phyloP scores from a whole-genome alignment of 139 green algal species.

The Micractinium conductrix region DNA sequence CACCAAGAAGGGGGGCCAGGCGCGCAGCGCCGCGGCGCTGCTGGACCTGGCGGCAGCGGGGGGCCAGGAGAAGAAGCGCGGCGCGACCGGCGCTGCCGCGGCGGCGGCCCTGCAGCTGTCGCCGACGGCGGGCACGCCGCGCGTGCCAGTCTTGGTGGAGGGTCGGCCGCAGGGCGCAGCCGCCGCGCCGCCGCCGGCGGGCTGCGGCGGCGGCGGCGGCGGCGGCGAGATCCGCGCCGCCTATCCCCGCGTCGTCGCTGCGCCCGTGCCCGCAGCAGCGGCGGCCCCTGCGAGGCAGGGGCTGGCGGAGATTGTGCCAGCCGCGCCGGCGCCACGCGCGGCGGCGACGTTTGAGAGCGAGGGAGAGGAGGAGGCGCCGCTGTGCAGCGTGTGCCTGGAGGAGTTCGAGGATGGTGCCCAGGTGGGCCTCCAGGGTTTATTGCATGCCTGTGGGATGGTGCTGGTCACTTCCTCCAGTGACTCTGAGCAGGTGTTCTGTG shows the following conservation, averaged over 20 bases:
- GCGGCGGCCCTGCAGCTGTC: no score
- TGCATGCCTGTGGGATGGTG: no score
- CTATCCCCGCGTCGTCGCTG: not conserved
- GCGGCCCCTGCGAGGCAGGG: not conserved
- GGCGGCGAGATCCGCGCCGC: not conserved
- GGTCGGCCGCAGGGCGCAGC: not conserved
- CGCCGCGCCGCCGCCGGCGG: not conserved
- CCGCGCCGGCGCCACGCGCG: not conserved
- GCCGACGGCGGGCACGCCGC: not conserved
- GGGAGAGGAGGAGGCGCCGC: constrained; percentile 19
- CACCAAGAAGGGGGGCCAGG: not conserved
- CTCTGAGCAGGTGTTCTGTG: no score
- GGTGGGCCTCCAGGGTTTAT: no score
- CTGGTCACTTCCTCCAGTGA: no score
- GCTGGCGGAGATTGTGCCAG: not conserved
- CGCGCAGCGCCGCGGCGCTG: not conserved
- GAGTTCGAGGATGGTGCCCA: constrained; percentile 14
- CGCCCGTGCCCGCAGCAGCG: not conserved
- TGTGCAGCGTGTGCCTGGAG: constrained; percentile 33
- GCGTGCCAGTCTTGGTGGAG: constrained; percentile 7
- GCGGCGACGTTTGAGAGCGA: not conserved
- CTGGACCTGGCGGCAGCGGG: not conserved
- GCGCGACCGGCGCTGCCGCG: no score
- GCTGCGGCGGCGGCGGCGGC: not conserved
- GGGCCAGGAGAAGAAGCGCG: no score